Evolutionary conservation across 1,284 basidiomycete genomes (phyloP).

Genomic region (Volvariella volvacea): DNA sequence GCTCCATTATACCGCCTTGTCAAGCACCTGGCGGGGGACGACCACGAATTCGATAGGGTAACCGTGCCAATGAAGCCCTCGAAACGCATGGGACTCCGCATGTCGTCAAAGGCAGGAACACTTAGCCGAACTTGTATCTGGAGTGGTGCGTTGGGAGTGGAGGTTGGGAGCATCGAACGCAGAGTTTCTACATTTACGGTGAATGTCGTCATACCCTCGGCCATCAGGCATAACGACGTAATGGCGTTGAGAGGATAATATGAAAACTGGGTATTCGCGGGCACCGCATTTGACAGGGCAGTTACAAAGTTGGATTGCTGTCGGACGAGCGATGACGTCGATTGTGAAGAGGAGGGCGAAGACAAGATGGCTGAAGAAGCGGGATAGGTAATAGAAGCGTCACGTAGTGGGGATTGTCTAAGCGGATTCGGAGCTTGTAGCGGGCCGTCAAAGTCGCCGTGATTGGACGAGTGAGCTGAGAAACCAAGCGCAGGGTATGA

Average conservation of each 20-base stretch:
- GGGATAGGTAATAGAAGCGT: not conserved
- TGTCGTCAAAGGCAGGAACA: conserved; percentile 43
- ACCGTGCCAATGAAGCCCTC: conserved; percentile 58
- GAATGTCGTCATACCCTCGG: conserved; percentile 62
- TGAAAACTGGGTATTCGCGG: conserved; percentile 3
- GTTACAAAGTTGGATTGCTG: not conserved
- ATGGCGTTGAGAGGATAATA: conserved; percentile 26
- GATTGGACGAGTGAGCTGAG: not conserved
- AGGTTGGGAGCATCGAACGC: conserved; percentile 20
- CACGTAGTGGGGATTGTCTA: conserved; percentile 1
- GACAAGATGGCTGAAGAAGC: not conserved
- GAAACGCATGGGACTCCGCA: conserved; percentile 23
- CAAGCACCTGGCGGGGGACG: conserved; percentile 45
- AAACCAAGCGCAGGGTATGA: not conserved
- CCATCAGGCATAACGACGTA: conserved; percentile 42
- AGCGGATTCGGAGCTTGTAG: not conserved
- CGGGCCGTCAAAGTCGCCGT: not conserved
- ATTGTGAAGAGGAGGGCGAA: not conserved
- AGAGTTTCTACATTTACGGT: conserved; percentile 11
- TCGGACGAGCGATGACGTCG: not conserved
- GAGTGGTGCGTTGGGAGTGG: conserved; percentile 26
- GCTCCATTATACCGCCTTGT: conserved; percentile 51
- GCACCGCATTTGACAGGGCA: conserved; percentile 12
- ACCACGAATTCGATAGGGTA: conserved; percentile 46
- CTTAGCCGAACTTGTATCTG: conserved; percentile 42